phyloP scores from a whole-genome alignment of 148 eudicot species.

The Nepenthes mirabilis region DNA sequence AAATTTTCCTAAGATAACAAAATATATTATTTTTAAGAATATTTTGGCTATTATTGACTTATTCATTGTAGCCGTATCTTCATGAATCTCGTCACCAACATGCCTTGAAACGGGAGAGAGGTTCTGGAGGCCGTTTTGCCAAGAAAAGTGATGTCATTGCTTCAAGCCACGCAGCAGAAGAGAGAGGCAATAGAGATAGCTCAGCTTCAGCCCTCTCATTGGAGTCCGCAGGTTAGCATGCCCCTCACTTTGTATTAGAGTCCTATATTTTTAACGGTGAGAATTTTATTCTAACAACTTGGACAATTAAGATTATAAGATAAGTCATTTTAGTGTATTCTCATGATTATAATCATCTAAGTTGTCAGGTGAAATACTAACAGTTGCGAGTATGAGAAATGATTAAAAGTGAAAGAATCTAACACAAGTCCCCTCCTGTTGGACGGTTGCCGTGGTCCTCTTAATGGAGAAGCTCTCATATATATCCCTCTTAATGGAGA shows the following conservation, averaged over 20 bases:
- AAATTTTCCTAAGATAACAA: background rate
- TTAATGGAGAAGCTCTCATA: no score
- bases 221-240: conserved; percentile 2
- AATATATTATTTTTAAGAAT: background rate
- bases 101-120: conserved; percentile 82
- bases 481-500: no score
- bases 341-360: no score
- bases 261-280: background rate
- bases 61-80: conserved; percentile 62
- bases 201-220: conserved; percentile 20
- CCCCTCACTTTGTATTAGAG: conserved; percentile 8
- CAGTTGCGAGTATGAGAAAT: no score
- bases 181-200: conserved; percentile 8
- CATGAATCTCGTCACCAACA: conserved; percentile 98
- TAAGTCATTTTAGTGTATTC: no score
- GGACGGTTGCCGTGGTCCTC: no score
- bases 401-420: no score
- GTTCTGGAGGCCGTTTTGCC: conserved; percentile 86
- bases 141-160: conserved; percentile 50
- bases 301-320: no score
- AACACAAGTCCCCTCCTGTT: no score
- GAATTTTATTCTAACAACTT: no score
- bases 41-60: background rate
- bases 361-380: no score
- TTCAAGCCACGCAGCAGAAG: conserved; percentile 22